Evolutionary conservation across 768 basidiomycete genomes (phyloP), one percentile per base, ranked within the genome.

Genomic region (Podaxis sp.): DNA sequence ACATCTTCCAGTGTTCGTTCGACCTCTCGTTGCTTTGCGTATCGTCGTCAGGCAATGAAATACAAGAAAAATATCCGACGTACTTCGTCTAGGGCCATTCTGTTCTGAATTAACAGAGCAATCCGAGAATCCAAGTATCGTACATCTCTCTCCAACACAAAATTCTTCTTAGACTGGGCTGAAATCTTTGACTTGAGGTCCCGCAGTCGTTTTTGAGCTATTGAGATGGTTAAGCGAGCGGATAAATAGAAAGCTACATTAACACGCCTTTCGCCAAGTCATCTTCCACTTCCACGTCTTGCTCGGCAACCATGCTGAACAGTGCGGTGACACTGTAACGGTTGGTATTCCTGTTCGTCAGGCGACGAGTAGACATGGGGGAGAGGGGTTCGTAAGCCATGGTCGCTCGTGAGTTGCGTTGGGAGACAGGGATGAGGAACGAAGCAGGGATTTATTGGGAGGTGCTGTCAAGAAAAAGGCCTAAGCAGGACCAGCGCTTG

Each of bases 111-210:
- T 68, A 99, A 85, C 44, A 99, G 82, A 10, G 96, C 97, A 71
- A 99, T 99, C 59, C 97, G 86, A 40, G 93, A 93, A 80, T 99
- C 97, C 48, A 99, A 87, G 75, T 99, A 99, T 56, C 97, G 90
- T 37, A 99, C 97, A 75, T 99, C 97, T 50, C 97, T 90, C 75
- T 99, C 97, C 11, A 99, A 85, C 44, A 99, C 97, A 70, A 99
- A 99, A 79, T 99, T 99, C 87, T 98, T 99, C 84, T 99, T 99
- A 59, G 94, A 96, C 78, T 99, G 97, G 0, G 95, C 91, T 13
- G 97, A 99, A 64, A 99, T 99, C 72, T 95, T 92, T 28, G 90
- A 86, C 79, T 99, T 99, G 66, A 99, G 84, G 69, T 99, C 97
- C 33, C 97, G 84, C 33, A 99, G 80, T 52, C 96, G 94, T 76